Conservation (phyloP, 2,329 filamentous ascomycete genomes). For the Aspergillus udagawae region DNA sequence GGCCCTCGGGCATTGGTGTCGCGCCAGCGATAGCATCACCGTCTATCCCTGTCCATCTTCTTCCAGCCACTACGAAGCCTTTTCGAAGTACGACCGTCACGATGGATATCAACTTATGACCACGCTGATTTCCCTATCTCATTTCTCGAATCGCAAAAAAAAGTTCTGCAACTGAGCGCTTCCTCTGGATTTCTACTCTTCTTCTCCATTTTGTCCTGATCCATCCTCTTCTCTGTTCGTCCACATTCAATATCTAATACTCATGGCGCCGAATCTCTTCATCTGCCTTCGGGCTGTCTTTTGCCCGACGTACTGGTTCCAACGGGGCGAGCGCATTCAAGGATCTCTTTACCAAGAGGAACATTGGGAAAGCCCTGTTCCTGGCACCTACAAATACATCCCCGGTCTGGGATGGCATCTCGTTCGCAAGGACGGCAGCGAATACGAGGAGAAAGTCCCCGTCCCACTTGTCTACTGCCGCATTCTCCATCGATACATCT, state of each 20-base stretch:
- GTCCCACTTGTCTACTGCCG: slow-evolving; percentile 45
- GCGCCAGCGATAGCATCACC: not conserved
- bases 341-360: slow-evolving; percentile 41
- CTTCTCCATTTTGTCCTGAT: not conserved
- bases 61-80: slow-evolving; percentile 10
- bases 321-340: slow-evolving; percentile 35
- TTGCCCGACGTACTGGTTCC: slow-evolving; percentile 49
- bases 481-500: slow-evolving; percentile 47
- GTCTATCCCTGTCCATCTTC: slow-evolving; percentile 4
- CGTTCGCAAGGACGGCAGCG: slow-evolving; percentile 36
- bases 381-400: slow-evolving; percentile 49
- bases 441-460: slow-evolving; percentile 32
- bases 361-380: slow-evolving; percentile 46
- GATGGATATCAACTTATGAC: slow-evolving; percentile 33
- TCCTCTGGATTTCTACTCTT: not conserved
- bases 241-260: slow-evolving; percentile 5
- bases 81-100: slow-evolving; percentile 11
- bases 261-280: slow-evolving; percentile 50
- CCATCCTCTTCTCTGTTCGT: slow-evolving; percentile 1
- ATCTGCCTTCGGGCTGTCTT: slow-evolving; percentile 47
- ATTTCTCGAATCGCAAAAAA: not conserved
- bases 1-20: not conserved
- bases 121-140: slow-evolving; percentile 10
- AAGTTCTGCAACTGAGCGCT: slow-evolving; percentile 22
- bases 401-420: slow-evolving; percentile 50